Conservation (phyloP, 225 moss, liverwort and hornwort genomes). For the Pleurozium schreberi region DNA sequence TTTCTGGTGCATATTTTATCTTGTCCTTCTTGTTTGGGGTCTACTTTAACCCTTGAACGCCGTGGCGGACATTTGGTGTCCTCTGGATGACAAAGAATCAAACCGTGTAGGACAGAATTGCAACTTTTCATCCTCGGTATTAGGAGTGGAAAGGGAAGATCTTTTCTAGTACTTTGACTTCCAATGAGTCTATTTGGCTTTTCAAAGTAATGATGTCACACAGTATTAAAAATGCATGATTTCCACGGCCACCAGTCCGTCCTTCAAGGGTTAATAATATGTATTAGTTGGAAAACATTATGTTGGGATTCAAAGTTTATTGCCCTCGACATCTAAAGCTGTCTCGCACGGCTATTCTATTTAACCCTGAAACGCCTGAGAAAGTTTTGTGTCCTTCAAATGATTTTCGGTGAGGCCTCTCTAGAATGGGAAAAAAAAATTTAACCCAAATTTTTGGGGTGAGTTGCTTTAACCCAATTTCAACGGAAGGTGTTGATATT, state of each 20-base stretch:
- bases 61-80: no score
- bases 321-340: not conserved
- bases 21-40: not conserved
- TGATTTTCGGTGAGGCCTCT: not conserved
- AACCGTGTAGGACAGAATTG: no score
- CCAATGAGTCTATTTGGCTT: no score
- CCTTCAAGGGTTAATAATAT: no score
- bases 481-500: not conserved
- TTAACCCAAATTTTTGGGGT: rapidly evolving
- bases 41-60: no score
- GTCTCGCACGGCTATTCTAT: not conserved
- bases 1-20: not conserved
- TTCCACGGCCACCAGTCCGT: no score
- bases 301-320: not conserved
- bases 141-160: no score
- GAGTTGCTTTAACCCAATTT: not conserved
- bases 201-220: no score
- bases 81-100: no score
- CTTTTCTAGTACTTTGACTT: no score
- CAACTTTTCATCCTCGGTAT: no score
- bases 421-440: not conserved
- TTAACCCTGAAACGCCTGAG: not conserved
- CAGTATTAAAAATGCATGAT: no score
- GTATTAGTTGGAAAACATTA: not conserved
- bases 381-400: not conserved